phyloP scores from a whole-genome alignment of 2,329 filamentous ascomycete species.

The Clarireedia hainanense region DNA sequence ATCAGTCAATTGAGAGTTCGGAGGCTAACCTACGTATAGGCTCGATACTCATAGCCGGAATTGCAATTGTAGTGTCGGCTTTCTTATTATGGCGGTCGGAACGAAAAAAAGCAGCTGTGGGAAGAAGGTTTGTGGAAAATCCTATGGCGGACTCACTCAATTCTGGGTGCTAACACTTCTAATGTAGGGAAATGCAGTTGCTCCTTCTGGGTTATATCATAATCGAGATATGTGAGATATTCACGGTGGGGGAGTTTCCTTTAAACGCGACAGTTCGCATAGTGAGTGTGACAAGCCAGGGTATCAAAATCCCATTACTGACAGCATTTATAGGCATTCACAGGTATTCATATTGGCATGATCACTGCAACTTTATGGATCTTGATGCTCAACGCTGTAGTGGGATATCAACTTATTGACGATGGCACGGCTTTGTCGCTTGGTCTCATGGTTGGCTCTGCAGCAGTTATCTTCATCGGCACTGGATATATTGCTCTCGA shows the following conservation, averaged over 20 bases:
- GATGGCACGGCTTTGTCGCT: conserved; percentile 85
- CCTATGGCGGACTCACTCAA: background rate
- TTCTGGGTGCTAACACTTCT: background rate
- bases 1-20: background rate
- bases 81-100: conserved; percentile 76
- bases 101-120: conserved; percentile 86
- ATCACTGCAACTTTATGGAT: conserved; percentile 88
- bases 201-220: conserved; percentile 83
- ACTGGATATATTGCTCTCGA: conserved; percentile 95
- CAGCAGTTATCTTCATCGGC: conserved; percentile 68
- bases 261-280: conserved; percentile 61
- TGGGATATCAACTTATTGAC: conserved; percentile 89
- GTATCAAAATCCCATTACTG: conserved; percentile 1
- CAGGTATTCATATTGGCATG: conserved; percentile 80
- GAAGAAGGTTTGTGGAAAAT: conserved; percentile 59
- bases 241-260: conserved; percentile 86
- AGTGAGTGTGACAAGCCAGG: conserved; percentile 40
- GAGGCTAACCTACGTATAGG: conserved; percentile 42
- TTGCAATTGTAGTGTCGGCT: conserved; percentile 62
- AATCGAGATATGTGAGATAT: conserved; percentile 91
- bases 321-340: conserved; percentile 58
- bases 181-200: conserved; percentile 82
- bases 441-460: conserved; percentile 64
- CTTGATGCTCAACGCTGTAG: conserved; percentile 81
- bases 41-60: conserved; percentile 74